Evolutionary conservation across 2,329 filamentous ascomycete species (phyloP).

Genomic region (Colletotrichum cuscutae): DNA sequence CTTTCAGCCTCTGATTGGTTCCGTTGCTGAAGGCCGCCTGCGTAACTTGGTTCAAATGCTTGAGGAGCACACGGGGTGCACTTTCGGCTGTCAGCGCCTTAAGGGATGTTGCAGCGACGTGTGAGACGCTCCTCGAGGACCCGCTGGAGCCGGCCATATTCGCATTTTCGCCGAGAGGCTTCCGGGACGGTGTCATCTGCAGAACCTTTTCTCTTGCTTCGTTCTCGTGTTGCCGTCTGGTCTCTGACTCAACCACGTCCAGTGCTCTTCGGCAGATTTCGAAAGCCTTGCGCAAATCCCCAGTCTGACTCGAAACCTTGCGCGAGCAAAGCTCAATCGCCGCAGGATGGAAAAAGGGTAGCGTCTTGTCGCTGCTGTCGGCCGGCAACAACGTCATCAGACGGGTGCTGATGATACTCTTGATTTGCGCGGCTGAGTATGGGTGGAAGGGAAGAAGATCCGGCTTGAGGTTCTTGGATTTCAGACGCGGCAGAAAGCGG

Average conservation of each 20-base stretch:
- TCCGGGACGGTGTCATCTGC: constrained; percentile 76
- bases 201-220: constrained; percentile 66
- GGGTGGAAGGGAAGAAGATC: constrained; percentile 91
- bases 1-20: constrained; percentile 83
- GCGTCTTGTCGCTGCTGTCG: constrained; percentile 60
- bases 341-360: constrained; percentile 93
- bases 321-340: constrained; percentile 94
- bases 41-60: constrained; percentile 91
- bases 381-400: constrained; percentile 78
- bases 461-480: constrained; percentile 91
- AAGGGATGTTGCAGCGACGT: constrained; percentile 64
- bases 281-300: constrained; percentile 93
- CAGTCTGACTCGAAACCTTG: constrained; percentile 93
- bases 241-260: constrained; percentile 89
- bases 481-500: constrained; percentile 91
- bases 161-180: constrained; percentile 81
- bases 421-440: constrained; percentile 89
- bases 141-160: constrained; percentile 68
- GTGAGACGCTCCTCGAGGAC: constrained; percentile 54
- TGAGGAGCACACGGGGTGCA: constrained; percentile 88
- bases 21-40: constrained; percentile 91
- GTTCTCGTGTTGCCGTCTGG: constrained; percentile 76
- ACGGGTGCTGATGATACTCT: constrained; percentile 84
- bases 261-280: constrained; percentile 92
- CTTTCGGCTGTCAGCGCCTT: constrained; percentile 76